Conservation (phyloP, 2,329 filamentous ascomycete genomes). For the Arthrinium puccinioides region DNA sequence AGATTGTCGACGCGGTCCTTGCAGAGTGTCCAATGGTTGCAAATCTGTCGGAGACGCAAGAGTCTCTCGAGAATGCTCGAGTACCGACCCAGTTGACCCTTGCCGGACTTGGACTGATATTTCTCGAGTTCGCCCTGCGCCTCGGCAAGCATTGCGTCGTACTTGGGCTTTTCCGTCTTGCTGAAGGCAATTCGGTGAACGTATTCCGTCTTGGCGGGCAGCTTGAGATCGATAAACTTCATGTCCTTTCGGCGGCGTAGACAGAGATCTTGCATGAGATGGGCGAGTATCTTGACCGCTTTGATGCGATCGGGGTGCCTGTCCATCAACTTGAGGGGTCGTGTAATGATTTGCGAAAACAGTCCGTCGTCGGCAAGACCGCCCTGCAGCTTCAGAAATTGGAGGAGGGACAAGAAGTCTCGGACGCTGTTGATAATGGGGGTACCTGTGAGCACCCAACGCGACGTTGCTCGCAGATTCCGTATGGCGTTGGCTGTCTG, state of each 20-base stretch:
- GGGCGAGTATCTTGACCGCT: constrained; percentile 57
- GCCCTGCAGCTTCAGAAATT: constrained; percentile 69
- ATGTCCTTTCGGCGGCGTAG: constrained; percentile 81
- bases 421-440: constrained; percentile 78
- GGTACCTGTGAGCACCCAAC: constrained; percentile 76
- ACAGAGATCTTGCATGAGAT: constrained; percentile 76
- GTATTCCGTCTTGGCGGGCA: constrained; percentile 72
- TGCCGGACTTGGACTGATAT: constrained; percentile 40
- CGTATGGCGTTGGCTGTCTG: constrained; percentile 65
- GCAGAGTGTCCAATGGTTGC: constrained; percentile 83
- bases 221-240: constrained; percentile 74
- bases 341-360: constrained; percentile 66
- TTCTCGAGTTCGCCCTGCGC: constrained; percentile 64
- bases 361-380: constrained; percentile 66
- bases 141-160: constrained; percentile 66
- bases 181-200: constrained; percentile 69
- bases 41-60: constrained; percentile 76
- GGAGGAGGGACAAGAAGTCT: constrained; percentile 73
- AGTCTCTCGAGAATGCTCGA: constrained; percentile 73
- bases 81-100: constrained; percentile 49
- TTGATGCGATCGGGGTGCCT: constrained; percentile 12
- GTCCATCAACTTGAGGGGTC: constrained; percentile 34
- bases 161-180: constrained; percentile 67
- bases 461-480: constrained; percentile 58
- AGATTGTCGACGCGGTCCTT: constrained; percentile 68